Evolutionary conservation across 108 stramenopile species (phyloP).

Genomic region (Nitzschia putrida): DNA sequence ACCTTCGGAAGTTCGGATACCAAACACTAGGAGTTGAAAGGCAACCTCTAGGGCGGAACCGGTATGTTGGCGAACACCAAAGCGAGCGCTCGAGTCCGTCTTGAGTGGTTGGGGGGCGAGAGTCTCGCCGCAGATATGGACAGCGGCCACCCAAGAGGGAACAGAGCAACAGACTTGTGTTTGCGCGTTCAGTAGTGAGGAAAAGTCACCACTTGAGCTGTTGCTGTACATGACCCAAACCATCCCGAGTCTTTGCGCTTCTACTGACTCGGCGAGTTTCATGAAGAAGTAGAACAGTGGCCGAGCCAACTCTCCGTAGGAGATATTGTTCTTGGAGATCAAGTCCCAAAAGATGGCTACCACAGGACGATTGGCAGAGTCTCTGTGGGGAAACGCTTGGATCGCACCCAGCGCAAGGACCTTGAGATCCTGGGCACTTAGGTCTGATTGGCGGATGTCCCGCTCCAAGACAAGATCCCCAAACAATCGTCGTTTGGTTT

Average conservation of each 20-base stretch:
- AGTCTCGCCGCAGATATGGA: background rate
- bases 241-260: background rate
- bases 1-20: constrained; percentile 14
- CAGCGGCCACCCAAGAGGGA: background rate
- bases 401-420: background rate
- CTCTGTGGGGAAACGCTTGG: constrained; percentile 5
- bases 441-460: constrained; percentile 9
- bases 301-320: background rate
- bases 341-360: background rate
- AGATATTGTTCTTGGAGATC: background rate
- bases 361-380: background rate
- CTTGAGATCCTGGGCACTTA: background rate
- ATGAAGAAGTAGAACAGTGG: background rate
- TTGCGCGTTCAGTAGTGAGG: background rate
- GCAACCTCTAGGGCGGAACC: background rate
- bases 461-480: constrained; percentile 9
- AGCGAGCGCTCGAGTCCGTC: background rate
- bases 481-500: constrained; percentile 31
- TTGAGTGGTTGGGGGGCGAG: background rate
- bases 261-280: background rate
- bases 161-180: background rate
- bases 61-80: constrained; percentile 14
- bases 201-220: background rate
- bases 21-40: constrained; percentile 30
- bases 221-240: background rate